Percentiles rank a stretch among this genome's conserved stretches.
These are phyloP conservation scores for Megacollybia platyphylla DNA, from an alignment of 1,284 basidiomycete genomes.

Conservation along the genomic window DNA sequence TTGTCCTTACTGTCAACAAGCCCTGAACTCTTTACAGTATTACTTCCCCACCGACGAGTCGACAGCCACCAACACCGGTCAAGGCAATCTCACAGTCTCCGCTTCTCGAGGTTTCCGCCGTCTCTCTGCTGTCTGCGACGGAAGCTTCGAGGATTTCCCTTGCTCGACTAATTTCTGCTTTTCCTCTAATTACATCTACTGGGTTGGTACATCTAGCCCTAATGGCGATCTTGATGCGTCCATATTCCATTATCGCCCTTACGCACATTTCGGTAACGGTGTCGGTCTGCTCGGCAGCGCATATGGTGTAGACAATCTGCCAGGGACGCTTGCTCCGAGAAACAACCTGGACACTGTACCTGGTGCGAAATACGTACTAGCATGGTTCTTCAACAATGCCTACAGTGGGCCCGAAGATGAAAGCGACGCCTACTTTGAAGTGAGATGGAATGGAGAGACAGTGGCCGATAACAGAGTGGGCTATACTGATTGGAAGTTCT, in stretches of 20 bases:
- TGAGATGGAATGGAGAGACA: constrained; percentile 20
- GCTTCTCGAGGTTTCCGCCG: constrained; percentile 18
- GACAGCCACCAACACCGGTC: constrained; percentile 8
- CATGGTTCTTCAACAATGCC: constrained; percentile 21
- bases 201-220: constrained; percentile 15
- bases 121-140: constrained; percentile 18
- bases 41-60: constrained; percentile 6
- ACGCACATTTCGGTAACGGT: constrained; percentile 17
- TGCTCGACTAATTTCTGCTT: constrained; percentile 17
- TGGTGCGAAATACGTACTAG: constrained; percentile 17
- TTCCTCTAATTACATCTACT: constrained; percentile 14
- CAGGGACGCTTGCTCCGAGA: constrained; percentile 17
- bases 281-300: constrained; percentile 20
- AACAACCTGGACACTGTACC: constrained; percentile 13
- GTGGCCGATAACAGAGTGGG: constrained; percentile 16
- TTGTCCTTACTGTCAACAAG: not conserved
- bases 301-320: constrained; percentile 14
- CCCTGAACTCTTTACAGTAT: constrained; percentile 7
- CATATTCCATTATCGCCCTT: constrained; percentile 18
- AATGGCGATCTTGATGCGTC: constrained; percentile 19
- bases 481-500: constrained; percentile 13
- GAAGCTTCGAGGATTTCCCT: constrained; percentile 19
- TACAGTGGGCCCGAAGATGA: constrained; percentile 16
- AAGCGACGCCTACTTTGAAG: constrained; percentile 13
- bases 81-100: constrained; percentile 9